Evolutionary conservation across 1,139 yeast species (phyloP), one percentile per base, ranked within the genome.

Genomic region (Arxiozyma slooffiae): DNA sequence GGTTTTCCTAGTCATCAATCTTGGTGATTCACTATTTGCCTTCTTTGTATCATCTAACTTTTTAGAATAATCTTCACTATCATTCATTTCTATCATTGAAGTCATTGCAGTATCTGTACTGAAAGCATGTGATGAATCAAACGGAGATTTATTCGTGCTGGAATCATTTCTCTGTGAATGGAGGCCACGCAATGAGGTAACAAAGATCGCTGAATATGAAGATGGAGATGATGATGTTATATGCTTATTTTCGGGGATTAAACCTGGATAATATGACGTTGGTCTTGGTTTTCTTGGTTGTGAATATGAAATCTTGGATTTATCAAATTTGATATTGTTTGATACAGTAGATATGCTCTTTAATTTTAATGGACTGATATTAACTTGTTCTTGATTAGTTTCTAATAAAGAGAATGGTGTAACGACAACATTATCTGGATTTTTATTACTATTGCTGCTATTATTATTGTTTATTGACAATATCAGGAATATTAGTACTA

Each of bases 161-260:
- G 49, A 37, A 17, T 38, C 43, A 23, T 24, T 46, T 8, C 20
- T 37, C n/a, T 23, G 43, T 9, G 46, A 43, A 23, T 50, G 51
- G 18, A 43, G 17, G 39, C 53, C 38, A 46, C 46, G 36, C 24
- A 44, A 9, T 3, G 44, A 23, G 6, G 40, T 46, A 5, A 30
- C 20, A 3, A 40, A n/a, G 17, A 39, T 41, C 22, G 89, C 75
- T 57, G 89, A 88, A 68, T 87, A 88, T 9, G 96, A 95, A 18
- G 96, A 96, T 1, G 96, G 96, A 1, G 96, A 88, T 60, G 88
- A 72, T 21, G 94, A 83, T 57, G 26, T 88, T 73, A 64, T 26
- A 88, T 96, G 18, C 85, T 80, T 92, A 89, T 84, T 47, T 48
- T 53, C 52, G 2, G 46, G 22, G 2, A 51, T 53, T 24, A 71